These are phyloP conservation scores for Saprolegnia parasitica DNA, from an alignment of 352 stramenopile species.

Conservation along the genomic window DNA sequence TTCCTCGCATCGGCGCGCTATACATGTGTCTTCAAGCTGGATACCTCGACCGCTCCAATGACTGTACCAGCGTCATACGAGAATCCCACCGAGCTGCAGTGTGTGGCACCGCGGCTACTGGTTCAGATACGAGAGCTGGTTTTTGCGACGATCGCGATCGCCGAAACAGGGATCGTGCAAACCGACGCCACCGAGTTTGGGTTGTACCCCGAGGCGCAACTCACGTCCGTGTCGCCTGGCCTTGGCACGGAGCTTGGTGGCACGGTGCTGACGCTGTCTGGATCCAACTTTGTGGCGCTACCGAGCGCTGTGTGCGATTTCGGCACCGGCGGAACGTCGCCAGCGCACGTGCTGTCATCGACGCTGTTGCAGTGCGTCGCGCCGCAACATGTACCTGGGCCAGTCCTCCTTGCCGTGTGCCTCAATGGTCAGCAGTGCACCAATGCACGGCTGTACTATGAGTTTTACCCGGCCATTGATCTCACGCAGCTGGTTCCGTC, in stretches of 20 bases:
- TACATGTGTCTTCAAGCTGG: background rate
- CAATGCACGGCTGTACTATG: conserved; percentile 21
- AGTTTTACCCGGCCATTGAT: conserved; percentile 29
- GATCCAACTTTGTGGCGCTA: conserved; percentile 34
- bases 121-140: conserved; percentile 25
- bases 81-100: conserved; percentile 31
- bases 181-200: conserved; percentile 33
- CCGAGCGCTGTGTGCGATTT: conserved; percentile 30
- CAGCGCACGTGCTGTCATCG: conserved; percentile 31
- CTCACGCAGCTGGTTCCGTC: conserved; percentile 27
- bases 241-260: conserved; percentile 36
- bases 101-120: conserved; percentile 29
- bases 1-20: conserved; percentile 7
- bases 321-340: conserved; percentile 25
- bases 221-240: conserved; percentile 34
- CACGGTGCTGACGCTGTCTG: conserved; percentile 36
- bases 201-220: conserved; percentile 30
- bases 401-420: conserved; percentile 37
- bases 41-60: background rate
- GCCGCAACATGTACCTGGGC: conserved; percentile 33
- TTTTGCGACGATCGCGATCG: conserved; percentile 26
- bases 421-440: conserved; percentile 32
- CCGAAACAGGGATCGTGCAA: background rate
- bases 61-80: background rate
- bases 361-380: conserved; percentile 36